Conservation (phyloP, 768 basidiomycete species). For the Boletus pseudo-olivaceus region DNA sequence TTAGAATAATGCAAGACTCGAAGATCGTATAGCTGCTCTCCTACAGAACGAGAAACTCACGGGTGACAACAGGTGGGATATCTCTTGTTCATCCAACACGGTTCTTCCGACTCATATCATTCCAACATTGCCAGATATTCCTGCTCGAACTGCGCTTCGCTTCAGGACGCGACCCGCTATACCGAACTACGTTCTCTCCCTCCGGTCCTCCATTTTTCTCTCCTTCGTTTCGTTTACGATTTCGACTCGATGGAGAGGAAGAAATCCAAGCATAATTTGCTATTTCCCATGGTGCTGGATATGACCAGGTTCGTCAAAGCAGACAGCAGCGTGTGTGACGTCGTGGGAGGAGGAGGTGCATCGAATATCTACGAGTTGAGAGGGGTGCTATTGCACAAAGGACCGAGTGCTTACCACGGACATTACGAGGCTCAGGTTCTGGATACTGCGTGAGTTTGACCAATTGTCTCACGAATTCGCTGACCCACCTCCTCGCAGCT, state of each 20-base stretch:
- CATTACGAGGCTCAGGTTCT: constrained; percentile 87
- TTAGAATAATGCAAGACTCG: constrained; percentile 69
- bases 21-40: constrained; percentile 64
- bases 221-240: constrained; percentile 93
- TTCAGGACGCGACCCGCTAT: constrained; percentile 79
- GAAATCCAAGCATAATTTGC: constrained; percentile 79
- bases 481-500: constrained; percentile 45
- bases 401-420: constrained; percentile 86
- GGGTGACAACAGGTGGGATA: constrained; percentile 75
- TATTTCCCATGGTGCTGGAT: constrained; percentile 71
- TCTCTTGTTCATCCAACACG: background rate
- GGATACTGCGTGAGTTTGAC: constrained; percentile 54
- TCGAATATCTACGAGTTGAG: constrained; percentile 70
- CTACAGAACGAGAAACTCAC: constrained; percentile 69
- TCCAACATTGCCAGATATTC: constrained; percentile 53
- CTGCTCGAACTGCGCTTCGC: constrained; percentile 68
- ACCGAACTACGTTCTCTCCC: constrained; percentile 70
- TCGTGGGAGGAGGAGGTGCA: constrained; percentile 12
- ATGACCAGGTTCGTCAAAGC: constrained; percentile 61
- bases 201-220: constrained; percentile 85
- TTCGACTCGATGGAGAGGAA: constrained; percentile 72
- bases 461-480: background rate
- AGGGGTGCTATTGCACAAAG: constrained; percentile 86
- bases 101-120: background rate
- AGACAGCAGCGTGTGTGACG: constrained; percentile 24